These are phyloP conservation scores for Colletotrichum sp. DNA, from an alignment of 2,329 filamentous ascomycete genomes.

Conservation along the genomic window DNA sequence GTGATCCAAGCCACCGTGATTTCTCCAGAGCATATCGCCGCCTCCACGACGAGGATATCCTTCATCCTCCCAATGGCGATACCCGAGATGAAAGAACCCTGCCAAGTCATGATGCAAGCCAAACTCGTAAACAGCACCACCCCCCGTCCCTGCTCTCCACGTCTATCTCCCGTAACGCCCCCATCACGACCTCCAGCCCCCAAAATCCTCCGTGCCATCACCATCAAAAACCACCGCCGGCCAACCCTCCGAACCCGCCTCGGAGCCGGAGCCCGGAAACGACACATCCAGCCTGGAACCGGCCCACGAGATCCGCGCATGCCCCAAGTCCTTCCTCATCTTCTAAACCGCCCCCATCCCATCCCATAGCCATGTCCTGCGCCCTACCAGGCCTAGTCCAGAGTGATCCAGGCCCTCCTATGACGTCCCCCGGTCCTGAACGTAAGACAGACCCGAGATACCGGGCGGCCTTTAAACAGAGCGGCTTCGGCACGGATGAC, in stretches of 20 bases:
- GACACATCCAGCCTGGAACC: background rate
- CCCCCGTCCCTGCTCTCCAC: background rate
- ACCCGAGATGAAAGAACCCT: background rate
- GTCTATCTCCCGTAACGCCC: background rate
- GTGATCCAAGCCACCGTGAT: background rate
- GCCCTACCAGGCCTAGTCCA: background rate
- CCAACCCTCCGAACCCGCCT: background rate
- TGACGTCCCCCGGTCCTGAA: background rate
- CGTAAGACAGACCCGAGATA: background rate
- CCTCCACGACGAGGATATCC: background rate
- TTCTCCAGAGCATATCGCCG: background rate
- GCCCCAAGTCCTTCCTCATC: background rate
- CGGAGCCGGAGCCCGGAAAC: background rate
- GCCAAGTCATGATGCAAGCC: background rate
- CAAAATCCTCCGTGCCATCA: background rate
- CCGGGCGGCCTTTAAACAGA: background rate
- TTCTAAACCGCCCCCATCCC: background rate
- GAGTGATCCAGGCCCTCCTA: background rate
- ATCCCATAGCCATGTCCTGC: background rate
- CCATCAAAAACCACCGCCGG: background rate
- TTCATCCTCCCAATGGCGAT: background rate
- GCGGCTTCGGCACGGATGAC: background rate
- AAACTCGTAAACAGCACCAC: background rate
- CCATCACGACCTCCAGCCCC: background rate
- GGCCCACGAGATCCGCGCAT: background rate